phyloP scores from a whole-genome alignment of 768 basidiomycete species.

The Auricularia cornea region DNA sequence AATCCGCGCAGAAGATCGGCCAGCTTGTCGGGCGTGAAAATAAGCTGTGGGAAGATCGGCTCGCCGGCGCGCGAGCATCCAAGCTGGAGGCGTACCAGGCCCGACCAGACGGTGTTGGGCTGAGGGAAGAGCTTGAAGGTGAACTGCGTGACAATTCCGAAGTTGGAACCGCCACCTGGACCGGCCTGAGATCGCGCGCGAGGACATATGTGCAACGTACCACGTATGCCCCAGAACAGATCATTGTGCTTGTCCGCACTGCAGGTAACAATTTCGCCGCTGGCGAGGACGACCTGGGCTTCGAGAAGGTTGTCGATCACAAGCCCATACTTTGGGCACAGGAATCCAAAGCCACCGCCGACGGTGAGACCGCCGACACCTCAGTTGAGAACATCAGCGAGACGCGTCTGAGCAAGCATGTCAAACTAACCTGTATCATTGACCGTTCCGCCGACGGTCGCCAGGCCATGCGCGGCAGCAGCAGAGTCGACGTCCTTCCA shows the following conservation, averaged over 20 bases:
- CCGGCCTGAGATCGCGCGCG: no score
- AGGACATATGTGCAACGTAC: no score
- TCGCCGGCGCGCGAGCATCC: neutral
- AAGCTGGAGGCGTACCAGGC: neutral
- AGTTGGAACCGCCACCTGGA: constrained; percentile 4
- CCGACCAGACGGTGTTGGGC: constrained; percentile 2
- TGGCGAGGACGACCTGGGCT: neutral
- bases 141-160: constrained; percentile 9
- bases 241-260: neutral
- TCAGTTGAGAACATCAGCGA: neutral
- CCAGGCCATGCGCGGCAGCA: constrained; percentile 8
- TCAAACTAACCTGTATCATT: constrained; percentile 8
- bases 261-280: constrained; percentile 1
- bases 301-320: neutral
- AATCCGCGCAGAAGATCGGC: neutral
- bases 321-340: neutral
- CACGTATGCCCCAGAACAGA: constrained; percentile 5
- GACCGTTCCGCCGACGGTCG: constrained; percentile 8
- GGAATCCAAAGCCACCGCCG: constrained; percentile 3
- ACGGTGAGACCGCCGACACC: constrained; percentile 4
- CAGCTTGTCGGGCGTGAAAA: neutral
- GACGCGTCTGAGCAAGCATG: no score
- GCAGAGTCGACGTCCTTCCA: constrained; percentile 9
- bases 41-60: no score
- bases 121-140: constrained; percentile 7